These are phyloP conservation scores for Yamadazyma phyllophila DNA, from an alignment of 805 yeast genomes.

Conservation along the genomic window DNA sequence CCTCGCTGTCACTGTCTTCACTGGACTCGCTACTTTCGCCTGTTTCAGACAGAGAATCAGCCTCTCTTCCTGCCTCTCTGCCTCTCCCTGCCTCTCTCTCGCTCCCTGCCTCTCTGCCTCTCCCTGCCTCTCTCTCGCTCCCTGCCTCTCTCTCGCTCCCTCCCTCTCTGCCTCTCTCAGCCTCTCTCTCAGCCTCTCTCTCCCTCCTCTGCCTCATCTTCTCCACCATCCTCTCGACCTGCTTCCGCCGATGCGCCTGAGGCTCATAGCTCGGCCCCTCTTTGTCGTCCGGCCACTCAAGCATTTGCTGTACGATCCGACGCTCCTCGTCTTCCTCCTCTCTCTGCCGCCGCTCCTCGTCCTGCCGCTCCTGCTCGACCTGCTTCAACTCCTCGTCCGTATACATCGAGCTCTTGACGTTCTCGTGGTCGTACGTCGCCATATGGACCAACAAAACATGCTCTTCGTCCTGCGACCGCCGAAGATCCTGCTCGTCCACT, in stretches of 20 bases:
- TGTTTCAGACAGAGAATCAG: background rate
- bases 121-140: background rate
- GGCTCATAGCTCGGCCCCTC: too few species aligned
- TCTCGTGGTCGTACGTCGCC: constrained; percentile 11
- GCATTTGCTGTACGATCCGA: constrained; percentile 1
- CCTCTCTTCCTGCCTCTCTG: background rate
- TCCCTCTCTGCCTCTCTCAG: too few species aligned
- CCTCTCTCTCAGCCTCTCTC: too few species aligned
- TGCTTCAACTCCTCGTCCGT: constrained; percentile 12
- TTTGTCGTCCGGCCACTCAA: background rate
- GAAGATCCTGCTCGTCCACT: constrained; percentile 15
- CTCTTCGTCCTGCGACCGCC: constrained; percentile 16
- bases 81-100: background rate
- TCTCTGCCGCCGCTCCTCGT: constrained; percentile 5
- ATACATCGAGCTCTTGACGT: constrained; percentile 5
- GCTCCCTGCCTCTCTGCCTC: constrained; percentile 2
- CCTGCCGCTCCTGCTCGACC: constrained; percentile 1
- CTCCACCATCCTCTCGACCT: too few species aligned
- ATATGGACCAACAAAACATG: constrained; percentile 19
- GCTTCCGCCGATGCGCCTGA: too few species aligned
- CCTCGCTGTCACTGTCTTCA: background rate
- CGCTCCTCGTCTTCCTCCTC: constrained; percentile 5
- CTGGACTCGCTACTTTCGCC: constrained; percentile 1
- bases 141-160: too few species aligned
- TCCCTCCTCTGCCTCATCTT: too few species aligned